A percentile compares a stretch with the other conserved stretches of the same genome.
phyloP scores from a whole-genome alignment of 2,329 filamentous ascomycete genomes.

The Fusarium goolgardi region DNA sequence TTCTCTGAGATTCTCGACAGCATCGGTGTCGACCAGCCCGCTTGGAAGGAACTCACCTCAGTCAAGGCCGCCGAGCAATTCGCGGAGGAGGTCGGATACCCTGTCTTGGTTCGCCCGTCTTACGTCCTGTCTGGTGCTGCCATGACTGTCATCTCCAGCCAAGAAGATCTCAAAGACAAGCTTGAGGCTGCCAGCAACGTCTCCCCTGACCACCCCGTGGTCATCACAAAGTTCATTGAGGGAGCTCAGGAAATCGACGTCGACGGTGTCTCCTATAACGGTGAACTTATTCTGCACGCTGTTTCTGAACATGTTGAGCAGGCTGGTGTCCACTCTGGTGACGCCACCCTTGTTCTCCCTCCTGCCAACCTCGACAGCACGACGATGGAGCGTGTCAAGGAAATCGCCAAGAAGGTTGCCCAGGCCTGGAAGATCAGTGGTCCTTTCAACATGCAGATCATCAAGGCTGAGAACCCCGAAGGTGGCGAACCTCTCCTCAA shows the following conservation, averaged over 20 bases:
- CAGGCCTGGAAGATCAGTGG: conserved; percentile 97
- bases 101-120: conserved; percentile 91
- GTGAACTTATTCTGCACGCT: conserved; percentile 89
- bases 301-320: conserved; percentile 97
- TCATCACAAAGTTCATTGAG: conserved; percentile 98
- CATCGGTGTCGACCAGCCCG: conserved; percentile 95
- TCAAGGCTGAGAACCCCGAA: conserved; percentile 84
- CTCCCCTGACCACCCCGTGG: conserved; percentile 95
- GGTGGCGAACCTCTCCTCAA: conserved; percentile 83
- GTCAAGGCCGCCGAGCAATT: conserved; percentile 89
- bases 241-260: conserved; percentile 97
- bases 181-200: conserved; percentile 89
- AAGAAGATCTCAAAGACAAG: conserved; percentile 93
- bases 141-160: conserved; percentile 94
- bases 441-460: conserved; percentile 99
- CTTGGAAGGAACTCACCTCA: conserved; percentile 96
- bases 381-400: conserved; percentile 89
- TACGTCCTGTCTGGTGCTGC: conserved; percentile 98
- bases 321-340: conserved; percentile 97
- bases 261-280: conserved; percentile 88
- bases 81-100: conserved; percentile 86
- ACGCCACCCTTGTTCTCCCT: conserved; percentile 93
- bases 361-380: conserved; percentile 81
- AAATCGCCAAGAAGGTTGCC: conserved; percentile 95
- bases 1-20: conserved; percentile 98